phyloP scores from a whole-genome alignment of 2,329 filamentous ascomycete genomes.

The Penicillium brevicompactum region DNA sequence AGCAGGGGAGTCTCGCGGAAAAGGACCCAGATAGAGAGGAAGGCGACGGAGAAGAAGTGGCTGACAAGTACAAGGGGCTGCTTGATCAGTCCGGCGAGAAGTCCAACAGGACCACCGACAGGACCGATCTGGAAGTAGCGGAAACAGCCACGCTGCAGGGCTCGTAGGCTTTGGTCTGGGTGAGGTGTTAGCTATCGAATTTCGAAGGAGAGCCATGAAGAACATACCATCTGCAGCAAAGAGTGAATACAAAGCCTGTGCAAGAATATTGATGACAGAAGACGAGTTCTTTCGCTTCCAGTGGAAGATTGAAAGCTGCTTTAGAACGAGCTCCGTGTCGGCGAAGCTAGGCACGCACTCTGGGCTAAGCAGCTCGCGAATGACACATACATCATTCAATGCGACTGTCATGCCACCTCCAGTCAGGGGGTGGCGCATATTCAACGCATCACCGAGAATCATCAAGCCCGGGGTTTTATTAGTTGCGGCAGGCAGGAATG shows the following conservation, averaged over 20 bases:
- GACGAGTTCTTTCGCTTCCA: constrained; percentile 82
- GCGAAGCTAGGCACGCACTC: constrained; percentile 67
- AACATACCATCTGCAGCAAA: constrained; percentile 75
- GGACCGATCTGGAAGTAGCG: constrained; percentile 79
- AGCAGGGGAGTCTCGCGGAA: constrained; percentile 53
- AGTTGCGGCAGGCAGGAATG: constrained; percentile 80
- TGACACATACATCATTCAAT: constrained; percentile 83
- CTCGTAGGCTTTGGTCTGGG: constrained; percentile 68
- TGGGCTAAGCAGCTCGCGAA: constrained; percentile 74
- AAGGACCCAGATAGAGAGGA: constrained; percentile 78
- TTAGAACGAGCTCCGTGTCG: constrained; percentile 66
- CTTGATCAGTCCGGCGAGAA: constrained; percentile 80
- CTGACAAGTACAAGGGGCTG: constrained; percentile 77
- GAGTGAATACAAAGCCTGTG: constrained; percentile 85
- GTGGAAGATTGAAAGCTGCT: constrained; percentile 76
- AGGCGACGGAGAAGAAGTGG: constrained; percentile 93
- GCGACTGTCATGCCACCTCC: constrained; percentile 98
- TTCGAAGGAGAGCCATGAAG: neutral
- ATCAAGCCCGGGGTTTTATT: constrained; percentile 72
- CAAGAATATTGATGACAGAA: constrained; percentile 95
- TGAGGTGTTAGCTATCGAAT: constrained; percentile 6
- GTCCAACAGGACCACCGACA: constrained; percentile 74
- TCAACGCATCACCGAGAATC: constrained; percentile 90
- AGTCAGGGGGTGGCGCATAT: constrained; percentile 98
- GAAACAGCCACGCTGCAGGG: constrained; percentile 89